Evolutionary conservation across 176 grass and related monocot genomes (phyloP), one percentile per base, ranked within the genome.

Genomic region (Ampelocalamus luodianensis): DNA sequence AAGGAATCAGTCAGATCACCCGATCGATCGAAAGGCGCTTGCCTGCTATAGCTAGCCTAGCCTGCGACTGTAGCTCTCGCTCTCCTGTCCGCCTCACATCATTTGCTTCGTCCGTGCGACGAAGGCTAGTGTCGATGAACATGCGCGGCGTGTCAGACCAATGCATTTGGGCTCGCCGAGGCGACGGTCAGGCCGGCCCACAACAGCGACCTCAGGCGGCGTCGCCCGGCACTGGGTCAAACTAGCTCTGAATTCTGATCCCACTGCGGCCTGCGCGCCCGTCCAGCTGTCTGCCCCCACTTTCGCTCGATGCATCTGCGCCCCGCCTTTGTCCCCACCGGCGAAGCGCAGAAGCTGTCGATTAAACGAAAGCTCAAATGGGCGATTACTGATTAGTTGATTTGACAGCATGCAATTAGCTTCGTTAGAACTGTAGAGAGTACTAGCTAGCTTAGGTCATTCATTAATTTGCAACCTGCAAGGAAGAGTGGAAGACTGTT

Each of bases 221-320:
- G 20, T 49, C 43, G 54, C 43, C 80, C 71, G 74, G 67, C 74
- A 73, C 24, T 1, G 58, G 58, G 87, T 84, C 67, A 88, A 88
- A 84, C 81, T 8, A 36, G 77, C 27, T 79, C 60, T 79, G 29
- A 1, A 1, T n/a, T n/a, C n/a, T 29, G 85, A 58, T 46, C 59
- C 76, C 27, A 58, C 85, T 29, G 5, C 85, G 17, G 59, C 48
- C 27, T 44, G 69, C 46, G 24, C 59, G 17, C 68, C 11, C 65
- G 77, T 86, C 85, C 65, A 14, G 27, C 27, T 16, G 15, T 18
- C 44, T 14, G 38, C 55, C 54, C 56, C 58, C 29, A 32, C 50
- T 12, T 18, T 18, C 44, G 13, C 46, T 73, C 56, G 23, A 62
- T 42, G 40, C 66, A 40, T 37, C 53, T 78, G 42, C 60, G n/a